These are phyloP conservation scores for Pichia sp. DNA, from an alignment of 1,139 yeast species.

Conservation along the genomic window DNA sequence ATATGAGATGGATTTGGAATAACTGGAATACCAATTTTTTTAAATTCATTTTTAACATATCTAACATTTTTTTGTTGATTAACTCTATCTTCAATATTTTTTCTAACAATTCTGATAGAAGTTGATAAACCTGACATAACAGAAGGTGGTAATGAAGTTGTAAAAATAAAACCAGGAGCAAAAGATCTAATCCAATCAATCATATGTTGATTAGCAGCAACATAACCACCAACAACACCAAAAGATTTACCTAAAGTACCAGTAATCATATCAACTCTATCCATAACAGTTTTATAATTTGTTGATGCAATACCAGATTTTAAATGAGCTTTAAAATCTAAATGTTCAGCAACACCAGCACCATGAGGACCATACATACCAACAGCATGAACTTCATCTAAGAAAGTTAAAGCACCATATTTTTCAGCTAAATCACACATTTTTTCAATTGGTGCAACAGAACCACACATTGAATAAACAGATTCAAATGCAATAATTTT, in stretches of 20 bases:
- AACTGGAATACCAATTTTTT: constrained; percentile 78
- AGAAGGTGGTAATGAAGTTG: constrained; percentile 95
- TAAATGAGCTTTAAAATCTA: constrained; percentile 78
- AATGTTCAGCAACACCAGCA: constrained; percentile 98
- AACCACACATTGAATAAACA: constrained; percentile 97
- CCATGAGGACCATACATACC: constrained; percentile 99
- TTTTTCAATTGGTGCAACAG: constrained; percentile 86
- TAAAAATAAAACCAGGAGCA: constrained; percentile 96
- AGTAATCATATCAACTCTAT: constrained; percentile 89
- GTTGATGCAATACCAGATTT: constrained; percentile 58
- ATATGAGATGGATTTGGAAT: constrained; percentile 97
- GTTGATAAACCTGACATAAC: constrained; percentile 92
- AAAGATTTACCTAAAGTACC: constrained; percentile 97
- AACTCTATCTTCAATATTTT: constrained; percentile 69
- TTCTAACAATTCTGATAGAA: constrained; percentile 79
- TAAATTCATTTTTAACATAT: constrained; percentile 71
- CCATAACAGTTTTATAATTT: constrained; percentile 56
- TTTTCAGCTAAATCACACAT: constrained; percentile 95
- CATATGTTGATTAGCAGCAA: constrained; percentile 78
- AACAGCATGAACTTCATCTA: constrained; percentile 98
- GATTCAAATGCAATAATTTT: constrained; percentile 95
- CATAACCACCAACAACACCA: constrained; percentile 96
- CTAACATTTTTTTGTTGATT: constrained; percentile 81
- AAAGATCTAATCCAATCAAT: constrained; percentile 94
- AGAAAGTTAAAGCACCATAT: constrained; percentile 92